Evolutionary conservation across 2,329 filamentous ascomycete genomes (phyloP).

Genomic region (Pestalotiopsis sp.): DNA sequence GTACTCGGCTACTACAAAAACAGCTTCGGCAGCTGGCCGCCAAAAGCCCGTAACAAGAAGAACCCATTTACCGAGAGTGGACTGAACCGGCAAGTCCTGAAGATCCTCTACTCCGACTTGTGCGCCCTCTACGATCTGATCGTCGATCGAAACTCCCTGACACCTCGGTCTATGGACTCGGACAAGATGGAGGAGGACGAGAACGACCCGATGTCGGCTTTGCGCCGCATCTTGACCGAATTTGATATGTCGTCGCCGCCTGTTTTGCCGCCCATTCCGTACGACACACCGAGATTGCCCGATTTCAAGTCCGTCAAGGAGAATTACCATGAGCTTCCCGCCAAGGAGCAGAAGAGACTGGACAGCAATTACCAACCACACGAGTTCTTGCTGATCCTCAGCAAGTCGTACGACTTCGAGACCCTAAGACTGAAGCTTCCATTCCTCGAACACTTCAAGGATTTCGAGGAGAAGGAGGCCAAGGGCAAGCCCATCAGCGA

Average conservation of each 20-base stretch:
- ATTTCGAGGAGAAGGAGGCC: conserved; percentile 70
- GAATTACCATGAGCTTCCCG: conserved; percentile 63
- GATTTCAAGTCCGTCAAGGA: conserved; percentile 64
- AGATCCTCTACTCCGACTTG: conserved; percentile 82
- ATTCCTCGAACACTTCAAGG: conserved; percentile 69
- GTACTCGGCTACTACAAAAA: conserved; percentile 66
- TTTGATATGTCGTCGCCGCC: conserved; percentile 89
- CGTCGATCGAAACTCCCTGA: conserved; percentile 76
- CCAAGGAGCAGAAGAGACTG: conserved; percentile 74
- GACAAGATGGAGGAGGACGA: conserved; percentile 54
- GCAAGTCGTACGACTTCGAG: conserved; percentile 79
- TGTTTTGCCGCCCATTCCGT: conserved; percentile 87
- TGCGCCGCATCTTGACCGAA: conserved; percentile 80
- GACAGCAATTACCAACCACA: conserved; percentile 74
- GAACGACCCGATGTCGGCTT: conserved; percentile 59
- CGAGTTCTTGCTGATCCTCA: conserved; percentile 75
- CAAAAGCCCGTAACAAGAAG: conserved; percentile 89
- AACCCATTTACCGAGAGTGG: conserved; percentile 85
- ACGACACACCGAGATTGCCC: conserved; percentile 80
- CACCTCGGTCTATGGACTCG: conserved; percentile 75
- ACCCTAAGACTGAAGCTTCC: conserved; percentile 57
- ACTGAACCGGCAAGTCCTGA: conserved; percentile 79
- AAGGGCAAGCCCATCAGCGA: conserved; percentile 65
- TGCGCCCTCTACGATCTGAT: conserved; percentile 85
- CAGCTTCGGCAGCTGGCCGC: conserved; percentile 74